These are phyloP conservation scores for Carallia brachiata DNA, from an alignment of 345 rosid genomes.

Conservation along the genomic window DNA sequence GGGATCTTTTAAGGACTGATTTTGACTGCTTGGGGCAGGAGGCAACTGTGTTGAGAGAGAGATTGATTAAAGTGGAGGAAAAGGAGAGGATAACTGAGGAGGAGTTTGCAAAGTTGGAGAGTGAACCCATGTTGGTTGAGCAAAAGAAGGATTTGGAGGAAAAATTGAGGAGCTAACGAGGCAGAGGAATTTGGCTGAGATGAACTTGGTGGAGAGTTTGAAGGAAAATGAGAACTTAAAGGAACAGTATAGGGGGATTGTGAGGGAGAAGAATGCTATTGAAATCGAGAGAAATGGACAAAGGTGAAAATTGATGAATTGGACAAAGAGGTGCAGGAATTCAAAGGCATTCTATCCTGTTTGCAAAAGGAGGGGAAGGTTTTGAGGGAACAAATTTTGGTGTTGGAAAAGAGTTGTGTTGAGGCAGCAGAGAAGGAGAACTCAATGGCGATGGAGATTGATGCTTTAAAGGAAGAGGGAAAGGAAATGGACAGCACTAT, in stretches of 20 bases:
- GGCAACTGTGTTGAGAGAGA: constrained; percentile 31
- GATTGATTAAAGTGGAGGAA: constrained; percentile 38
- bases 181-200: constrained; percentile 37
- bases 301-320: constrained; percentile 32
- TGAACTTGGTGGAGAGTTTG: constrained; percentile 24
- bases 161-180: constrained; percentile 22
- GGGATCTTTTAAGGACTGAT: constrained; percentile 37
- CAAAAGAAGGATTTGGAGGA: constrained; percentile 32
- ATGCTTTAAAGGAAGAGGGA: constrained; percentile 39
- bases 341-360: constrained; percentile 26
- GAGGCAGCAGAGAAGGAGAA: constrained; percentile 40
- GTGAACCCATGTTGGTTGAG: constrained; percentile 29
- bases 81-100: constrained; percentile 29
- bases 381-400: constrained; percentile 31
- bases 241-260: constrained; percentile 27
- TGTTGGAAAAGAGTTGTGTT: constrained; percentile 46
- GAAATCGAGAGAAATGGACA: constrained; percentile 35
- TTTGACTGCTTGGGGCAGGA: constrained; percentile 32
- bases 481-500: constrained; percentile 33
- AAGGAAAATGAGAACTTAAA: constrained; percentile 36
- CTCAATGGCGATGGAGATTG: constrained; percentile 36
- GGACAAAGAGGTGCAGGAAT: constrained; percentile 27
- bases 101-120: constrained; percentile 33
- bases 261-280: constrained; percentile 36
- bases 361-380: constrained; percentile 41